Evolutionary conservation across 345 rosid species (phyloP).

Genomic region (Euclidium syriacum): DNA sequence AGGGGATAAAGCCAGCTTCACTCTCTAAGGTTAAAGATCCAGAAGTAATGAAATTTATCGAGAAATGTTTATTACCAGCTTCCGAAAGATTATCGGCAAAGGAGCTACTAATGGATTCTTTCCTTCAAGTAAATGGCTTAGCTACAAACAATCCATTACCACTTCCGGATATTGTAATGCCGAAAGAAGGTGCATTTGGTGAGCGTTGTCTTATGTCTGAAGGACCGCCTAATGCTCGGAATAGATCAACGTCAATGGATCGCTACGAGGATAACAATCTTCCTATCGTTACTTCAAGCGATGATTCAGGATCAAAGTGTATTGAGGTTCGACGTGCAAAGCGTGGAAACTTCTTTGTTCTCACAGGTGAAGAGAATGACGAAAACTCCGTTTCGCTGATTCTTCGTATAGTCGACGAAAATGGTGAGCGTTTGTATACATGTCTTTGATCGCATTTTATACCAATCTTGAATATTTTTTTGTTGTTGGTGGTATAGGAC

Average conservation of each 20-base stretch:
- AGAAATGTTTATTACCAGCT: constrained; percentile 67
- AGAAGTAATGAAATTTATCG: constrained; percentile 54
- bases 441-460: not conserved
- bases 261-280: constrained; percentile 40
- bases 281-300: constrained; percentile 38
- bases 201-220: constrained; percentile 73
- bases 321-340: constrained; percentile 49
- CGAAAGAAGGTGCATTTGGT: constrained; percentile 53
- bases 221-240: constrained; percentile 38
- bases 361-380: constrained; percentile 55
- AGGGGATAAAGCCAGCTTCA: constrained; percentile 74
- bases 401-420: constrained; percentile 56
- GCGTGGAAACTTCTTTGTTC: constrained; percentile 45
- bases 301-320: constrained; percentile 33
- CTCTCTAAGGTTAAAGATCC: constrained; percentile 52
- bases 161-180: constrained; percentile 56
- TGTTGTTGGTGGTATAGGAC: constrained; percentile 37
- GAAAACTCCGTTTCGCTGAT: constrained; percentile 57
- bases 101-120: constrained; percentile 62
- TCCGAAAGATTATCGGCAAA: constrained; percentile 52
- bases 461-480: not conserved
- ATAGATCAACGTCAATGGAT: constrained; percentile 38
- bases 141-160: constrained; percentile 28
- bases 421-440: constrained; percentile 35
- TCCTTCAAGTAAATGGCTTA: constrained; percentile 38